Evolutionary conservation across 2,329 filamentous ascomycete genomes (phyloP), one percentile per base, ranked within the genome.

Genomic region (Ambrosiella beaveri): DNA sequence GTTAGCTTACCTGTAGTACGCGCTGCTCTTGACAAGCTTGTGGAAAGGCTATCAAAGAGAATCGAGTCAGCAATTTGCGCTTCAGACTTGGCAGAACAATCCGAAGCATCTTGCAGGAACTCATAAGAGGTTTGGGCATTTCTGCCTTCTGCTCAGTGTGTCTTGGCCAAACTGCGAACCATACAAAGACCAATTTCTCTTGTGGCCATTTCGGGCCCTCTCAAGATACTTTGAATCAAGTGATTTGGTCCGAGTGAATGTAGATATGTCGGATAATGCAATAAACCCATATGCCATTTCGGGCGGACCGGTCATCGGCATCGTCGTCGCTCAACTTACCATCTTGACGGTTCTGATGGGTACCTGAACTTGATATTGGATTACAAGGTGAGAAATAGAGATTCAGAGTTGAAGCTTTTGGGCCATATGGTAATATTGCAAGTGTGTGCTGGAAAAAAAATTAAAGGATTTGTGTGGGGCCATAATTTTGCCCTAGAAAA

Each of bases 1-100:
- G 1, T n/a, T 35, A 37, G 37, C 85, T 84, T 70, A 95, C 88
- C 88, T 95, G 83, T 87, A 96, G 88, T 97, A 98, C 73, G 93
- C 86, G 76, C 85, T 89, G 82, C 85, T 95, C 86, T 97, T 97
- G 74, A 93, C 81, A 74, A 85, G 75, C 84, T 97, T 97, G 81
- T 87, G 82, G 85, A 89, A 91, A 75, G 81, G 72, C 89, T 95
- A 72, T 67, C 64, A 66, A 65, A 71, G 62, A 61, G 69, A 69
- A 73, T 74, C 84, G 87, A 95, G 88, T 96, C 90, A 96, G 91
- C 91, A 96, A 95, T 95, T 95, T 83, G 82, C 90, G 89, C 90
- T 96, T 96, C 90, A 96, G 90, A 81, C 50, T 57, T 57, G 51
- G 53, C 52, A 40, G 49, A 57, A 27, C 44, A 13, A 58, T 86